Evolutionary conservation across 2,329 filamentous ascomycete species (phyloP).

Genomic region (Neobulgaria alba): DNA sequence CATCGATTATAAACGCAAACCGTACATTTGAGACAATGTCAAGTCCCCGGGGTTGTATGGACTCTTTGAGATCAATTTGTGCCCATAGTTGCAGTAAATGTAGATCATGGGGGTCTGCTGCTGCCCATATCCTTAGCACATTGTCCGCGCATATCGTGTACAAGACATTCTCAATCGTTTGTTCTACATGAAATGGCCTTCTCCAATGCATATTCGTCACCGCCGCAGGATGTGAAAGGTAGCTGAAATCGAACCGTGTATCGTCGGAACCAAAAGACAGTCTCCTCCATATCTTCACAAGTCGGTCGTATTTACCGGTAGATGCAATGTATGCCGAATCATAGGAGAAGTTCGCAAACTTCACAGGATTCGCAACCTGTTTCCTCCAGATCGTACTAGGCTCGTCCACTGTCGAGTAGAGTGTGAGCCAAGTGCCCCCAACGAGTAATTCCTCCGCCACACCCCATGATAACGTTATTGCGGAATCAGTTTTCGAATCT

Average conservation of each 20-base stretch:
- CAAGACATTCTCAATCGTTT: conserved; percentile 75
- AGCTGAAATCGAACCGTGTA: conserved; percentile 81
- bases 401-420: conserved; percentile 49
- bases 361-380: conserved; percentile 61
- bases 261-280: conserved; percentile 76
- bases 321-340: conserved; percentile 84
- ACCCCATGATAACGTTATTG: conserved; percentile 75
- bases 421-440: conserved; percentile 58
- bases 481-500: conserved; percentile 28
- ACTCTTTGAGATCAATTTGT: conserved; percentile 64
- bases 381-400: conserved; percentile 64
- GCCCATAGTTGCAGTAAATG: conserved; percentile 74
- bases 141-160: conserved; percentile 84
- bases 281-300: conserved; percentile 90
- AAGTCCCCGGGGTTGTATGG: conserved; percentile 43
- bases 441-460: conserved; percentile 75
- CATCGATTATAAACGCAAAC: conserved; percentile 76
- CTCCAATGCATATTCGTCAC: conserved; percentile 87
- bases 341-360: conserved; percentile 71
- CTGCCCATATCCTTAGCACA: conserved; percentile 73
- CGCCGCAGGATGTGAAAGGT: conserved; percentile 72
- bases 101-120: conserved; percentile 61
- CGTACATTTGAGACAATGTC: conserved; percentile 32
- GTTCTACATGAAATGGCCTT: conserved; percentile 64
- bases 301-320: conserved; percentile 64